Conservation (phyloP, 2,329 filamentous ascomycete genomes). For the Aspergillus nomiae region DNA sequence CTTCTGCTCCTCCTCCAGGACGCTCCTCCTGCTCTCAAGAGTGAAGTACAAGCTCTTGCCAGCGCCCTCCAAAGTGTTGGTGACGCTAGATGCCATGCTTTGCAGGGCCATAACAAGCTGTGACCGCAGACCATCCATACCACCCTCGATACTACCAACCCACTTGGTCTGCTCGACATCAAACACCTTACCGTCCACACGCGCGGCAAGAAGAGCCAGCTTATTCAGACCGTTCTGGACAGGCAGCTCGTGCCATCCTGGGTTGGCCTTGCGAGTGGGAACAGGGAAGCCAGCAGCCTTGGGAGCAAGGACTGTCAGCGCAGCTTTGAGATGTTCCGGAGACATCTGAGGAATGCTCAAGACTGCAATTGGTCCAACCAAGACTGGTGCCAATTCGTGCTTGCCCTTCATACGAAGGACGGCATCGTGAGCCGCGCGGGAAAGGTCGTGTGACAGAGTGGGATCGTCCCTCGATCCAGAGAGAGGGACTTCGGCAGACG, state of each 20-base stretch:
- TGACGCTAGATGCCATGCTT: slow-evolving; percentile 74
- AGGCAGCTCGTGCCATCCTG: slow-evolving; percentile 75
- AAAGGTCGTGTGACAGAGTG: slow-evolving; percentile 61
- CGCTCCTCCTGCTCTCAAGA: slow-evolving; percentile 76
- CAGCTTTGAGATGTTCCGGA: slow-evolving; percentile 79
- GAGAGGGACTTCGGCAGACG: slow-evolving; percentile 31
- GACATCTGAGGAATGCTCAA: slow-evolving; percentile 81
- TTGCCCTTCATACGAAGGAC: slow-evolving; percentile 54
- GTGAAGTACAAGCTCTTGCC: slow-evolving; percentile 84
- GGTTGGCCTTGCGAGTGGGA: slow-evolving; percentile 73
- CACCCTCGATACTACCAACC: slow-evolving; percentile 77
- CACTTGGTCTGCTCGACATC: slow-evolving; percentile 71
- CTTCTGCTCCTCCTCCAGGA: slow-evolving; percentile 73
- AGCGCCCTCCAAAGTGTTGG: slow-evolving; percentile 75
- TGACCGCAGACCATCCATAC: slow-evolving; percentile 75
- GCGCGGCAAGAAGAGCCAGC: slow-evolving; percentile 79
- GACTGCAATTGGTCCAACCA: slow-evolving; percentile 79
- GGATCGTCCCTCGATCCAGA: slow-evolving; percentile 39
- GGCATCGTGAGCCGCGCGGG: slow-evolving; percentile 54
- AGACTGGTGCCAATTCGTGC: slow-evolving; percentile 70
- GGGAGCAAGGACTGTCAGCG: slow-evolving; percentile 75
- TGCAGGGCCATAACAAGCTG: slow-evolving; percentile 82
- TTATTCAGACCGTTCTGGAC: slow-evolving; percentile 86
- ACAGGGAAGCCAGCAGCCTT: slow-evolving; percentile 72
- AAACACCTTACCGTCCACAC: slow-evolving; percentile 83